phyloP scores from a whole-genome alignment of 495 filamentous ascomycete species.

The Aspergillus biplanus region DNA sequence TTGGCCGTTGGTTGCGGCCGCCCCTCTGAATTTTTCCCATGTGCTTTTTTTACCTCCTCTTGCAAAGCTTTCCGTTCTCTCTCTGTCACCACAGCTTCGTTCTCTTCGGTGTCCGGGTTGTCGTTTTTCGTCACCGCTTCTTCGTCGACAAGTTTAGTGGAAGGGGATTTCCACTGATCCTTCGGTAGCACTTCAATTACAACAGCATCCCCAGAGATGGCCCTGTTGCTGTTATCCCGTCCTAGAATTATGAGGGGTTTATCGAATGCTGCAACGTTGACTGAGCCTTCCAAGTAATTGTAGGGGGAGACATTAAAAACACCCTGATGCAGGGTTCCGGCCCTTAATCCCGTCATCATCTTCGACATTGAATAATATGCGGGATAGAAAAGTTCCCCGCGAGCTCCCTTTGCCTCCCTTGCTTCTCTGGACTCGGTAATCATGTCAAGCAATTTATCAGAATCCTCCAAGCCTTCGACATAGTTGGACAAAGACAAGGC shows the following conservation, averaged over 20 bases:
- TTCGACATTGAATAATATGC: slow-evolving; percentile 89
- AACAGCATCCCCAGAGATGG: slow-evolving; percentile 87
- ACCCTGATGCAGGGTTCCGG: slow-evolving; percentile 86
- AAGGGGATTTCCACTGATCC: slow-evolving; percentile 95
- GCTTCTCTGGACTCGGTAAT: slow-evolving; percentile 75
- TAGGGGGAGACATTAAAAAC: slow-evolving; percentile 95
- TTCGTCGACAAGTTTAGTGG: slow-evolving; percentile 93
- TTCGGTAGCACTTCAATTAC: slow-evolving; percentile 90
- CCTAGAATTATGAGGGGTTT: slow-evolving; percentile 85
- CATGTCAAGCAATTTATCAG: slow-evolving; percentile 90
- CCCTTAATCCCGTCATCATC: slow-evolving; percentile 89
- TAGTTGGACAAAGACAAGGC: slow-evolving; percentile 74
- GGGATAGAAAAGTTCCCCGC: slow-evolving; percentile 75
- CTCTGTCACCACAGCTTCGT: slow-evolving; percentile 76
- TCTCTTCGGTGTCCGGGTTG: slow-evolving; percentile 81
- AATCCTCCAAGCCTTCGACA: slow-evolving; percentile 80
- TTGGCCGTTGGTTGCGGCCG: slow-evolving; percentile 87
- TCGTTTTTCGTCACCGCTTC: slow-evolving; percentile 91
- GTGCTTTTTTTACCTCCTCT: slow-evolving; percentile 85
- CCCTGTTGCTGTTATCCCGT: slow-evolving; percentile 94
- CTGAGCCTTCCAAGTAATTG: slow-evolving; percentile 93
- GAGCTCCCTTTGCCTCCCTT: slow-evolving; percentile 63
- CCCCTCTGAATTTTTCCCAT: slow-evolving; percentile 77
- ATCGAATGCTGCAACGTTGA: slow-evolving; percentile 87
- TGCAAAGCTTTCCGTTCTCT: slow-evolving; percentile 83